phyloP scores from a whole-genome alignment of 495 filamentous ascomycete species.

The Podospora comata region DNA sequence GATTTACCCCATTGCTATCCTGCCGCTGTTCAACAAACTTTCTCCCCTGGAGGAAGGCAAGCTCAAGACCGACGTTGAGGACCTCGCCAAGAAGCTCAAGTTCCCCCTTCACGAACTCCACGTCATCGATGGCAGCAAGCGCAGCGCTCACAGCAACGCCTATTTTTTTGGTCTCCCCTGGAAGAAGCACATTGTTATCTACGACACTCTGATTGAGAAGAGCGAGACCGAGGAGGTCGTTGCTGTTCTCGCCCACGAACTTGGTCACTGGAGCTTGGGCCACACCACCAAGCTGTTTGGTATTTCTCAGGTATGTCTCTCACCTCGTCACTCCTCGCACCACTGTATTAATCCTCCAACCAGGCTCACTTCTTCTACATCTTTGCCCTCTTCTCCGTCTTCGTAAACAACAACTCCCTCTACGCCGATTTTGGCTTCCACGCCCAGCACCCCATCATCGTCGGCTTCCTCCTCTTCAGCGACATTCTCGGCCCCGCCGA shows the following conservation, averaged over 20 bases:
- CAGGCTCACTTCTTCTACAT: conserved; percentile 87
- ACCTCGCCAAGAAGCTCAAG: conserved; percentile 74
- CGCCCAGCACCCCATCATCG: conserved; percentile 82
- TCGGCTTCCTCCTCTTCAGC: conserved; percentile 95
- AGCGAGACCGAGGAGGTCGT: conserved; percentile 87
- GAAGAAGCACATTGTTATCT: conserved; percentile 99
- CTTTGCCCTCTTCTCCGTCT: conserved; percentile 92
- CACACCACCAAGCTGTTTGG: conserved; percentile 91
- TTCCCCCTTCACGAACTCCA: conserved; percentile 89
- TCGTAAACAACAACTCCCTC: conserved; percentile 90
- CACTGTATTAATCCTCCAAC: conserved; percentile 16
- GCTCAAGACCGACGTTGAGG: conserved; percentile 85
- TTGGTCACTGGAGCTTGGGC: conserved; percentile 93
- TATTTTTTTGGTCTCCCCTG: conserved; percentile 98
- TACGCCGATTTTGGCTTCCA: conserved; percentile 89
- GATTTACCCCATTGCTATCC: conserved; percentile 89
- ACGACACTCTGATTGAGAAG: conserved; percentile 95
- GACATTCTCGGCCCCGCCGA: conserved; percentile 91
- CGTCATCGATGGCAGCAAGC: conserved; percentile 97
- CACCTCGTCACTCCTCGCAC: conserved; percentile 20
- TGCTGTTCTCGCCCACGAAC: conserved; percentile 89
- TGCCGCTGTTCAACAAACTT: conserved; percentile 97
- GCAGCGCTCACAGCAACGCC: conserved; percentile 94
- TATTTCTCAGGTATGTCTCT: conserved; percentile 70
- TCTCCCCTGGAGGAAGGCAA: conserved; percentile 83